Base-by-base conservation (phyloP, 208 protist genomes). In the Trypanosoma mega region DNA sequence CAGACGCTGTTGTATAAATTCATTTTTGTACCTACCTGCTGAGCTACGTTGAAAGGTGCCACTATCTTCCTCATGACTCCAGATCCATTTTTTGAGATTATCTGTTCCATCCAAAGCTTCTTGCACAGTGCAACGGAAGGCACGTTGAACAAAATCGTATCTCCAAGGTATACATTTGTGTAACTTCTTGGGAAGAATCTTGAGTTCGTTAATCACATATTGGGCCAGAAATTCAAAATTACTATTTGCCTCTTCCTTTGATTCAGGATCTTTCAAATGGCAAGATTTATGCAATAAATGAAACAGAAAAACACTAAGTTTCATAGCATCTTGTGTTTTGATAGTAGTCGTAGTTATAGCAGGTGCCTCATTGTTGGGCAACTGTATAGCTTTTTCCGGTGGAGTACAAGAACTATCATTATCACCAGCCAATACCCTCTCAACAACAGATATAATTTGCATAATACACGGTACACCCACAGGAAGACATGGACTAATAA, bases 1-100 rank as follows among this genome's bases (percentile, higher is more conserved):
- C 11, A 83, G 59, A 6, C 76, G 68, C 60, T 92, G 82, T 60
- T 94, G 62, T 41, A 91, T 91, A 60, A 94, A 94, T 65, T 94
- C 81, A 52, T 80, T 78, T 31, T 65, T 64, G 67, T 90, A 94
- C 27, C 87, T 62, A 37, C 83, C 83, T 34, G 80, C 65, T 3
- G 77, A 77, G 9, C 63, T 72, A 20, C 76, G 73, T 52, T 87
- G 76, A 29, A 81, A 67, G 18, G 70, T 80, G 16, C 76, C 47
- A 27, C 60, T 74, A 9, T 54, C 58, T 39, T 78, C 78, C n/a
- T 84, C 80, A 27, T 80, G 71, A 41, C 77, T 61, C 85, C 87
- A 94, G 12, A 94, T 36, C 85, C 87, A 94, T 63, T 85, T 89
- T 14, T 57, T 71, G n/a, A 87, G 44, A 14, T 71, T 54, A 20